phyloP scores from a whole-genome alignment of 768 basidiomycete genomes.

The Russula compacta region DNA sequence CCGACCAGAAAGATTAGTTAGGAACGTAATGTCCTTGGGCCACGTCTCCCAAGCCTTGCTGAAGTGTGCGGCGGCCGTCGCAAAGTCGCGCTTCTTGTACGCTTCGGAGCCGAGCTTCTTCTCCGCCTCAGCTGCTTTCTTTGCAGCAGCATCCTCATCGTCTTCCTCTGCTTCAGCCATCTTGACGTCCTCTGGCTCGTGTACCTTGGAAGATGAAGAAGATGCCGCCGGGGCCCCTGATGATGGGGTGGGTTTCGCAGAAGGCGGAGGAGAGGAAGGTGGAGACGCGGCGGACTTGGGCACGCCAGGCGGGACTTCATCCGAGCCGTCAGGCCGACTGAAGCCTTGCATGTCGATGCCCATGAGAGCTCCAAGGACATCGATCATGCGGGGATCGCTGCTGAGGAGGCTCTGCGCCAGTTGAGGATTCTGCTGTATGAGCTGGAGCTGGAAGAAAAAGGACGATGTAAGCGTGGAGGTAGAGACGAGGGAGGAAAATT shows the following conservation, averaged over 20 bases:
- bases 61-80: conserved; percentile 66
- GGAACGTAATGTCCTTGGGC: conserved; percentile 89
- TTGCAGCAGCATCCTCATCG: conserved; percentile 55
- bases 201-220: conserved; percentile 25
- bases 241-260: conserved; percentile 28
- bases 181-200: conserved; percentile 45
- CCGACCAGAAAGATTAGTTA: conserved; percentile 82
- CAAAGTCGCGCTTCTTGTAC: conserved; percentile 83
- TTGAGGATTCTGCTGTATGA: conserved; percentile 59
- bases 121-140: conserved; percentile 68
- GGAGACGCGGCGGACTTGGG: conserved; percentile 35
- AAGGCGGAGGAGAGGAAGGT: conserved; percentile 26
- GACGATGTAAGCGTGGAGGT: not conserved
- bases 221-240: conserved; percentile 33
- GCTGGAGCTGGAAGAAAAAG: conserved; percentile 38
- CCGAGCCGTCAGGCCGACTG: conserved; percentile 73
- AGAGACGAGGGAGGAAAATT: no score
- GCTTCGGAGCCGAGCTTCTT: conserved; percentile 73
- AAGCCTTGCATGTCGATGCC: conserved; percentile 88
- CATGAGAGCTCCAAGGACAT: conserved; percentile 87
- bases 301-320: conserved; percentile 62
- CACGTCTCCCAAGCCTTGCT: conserved; percentile 85
- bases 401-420: conserved; percentile 51
- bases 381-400: conserved; percentile 86
- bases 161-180: conserved; percentile 47